phyloP scores from a whole-genome alignment of 2,329 filamentous ascomycete genomes.

The Gaeumannomyces sp. region DNA sequence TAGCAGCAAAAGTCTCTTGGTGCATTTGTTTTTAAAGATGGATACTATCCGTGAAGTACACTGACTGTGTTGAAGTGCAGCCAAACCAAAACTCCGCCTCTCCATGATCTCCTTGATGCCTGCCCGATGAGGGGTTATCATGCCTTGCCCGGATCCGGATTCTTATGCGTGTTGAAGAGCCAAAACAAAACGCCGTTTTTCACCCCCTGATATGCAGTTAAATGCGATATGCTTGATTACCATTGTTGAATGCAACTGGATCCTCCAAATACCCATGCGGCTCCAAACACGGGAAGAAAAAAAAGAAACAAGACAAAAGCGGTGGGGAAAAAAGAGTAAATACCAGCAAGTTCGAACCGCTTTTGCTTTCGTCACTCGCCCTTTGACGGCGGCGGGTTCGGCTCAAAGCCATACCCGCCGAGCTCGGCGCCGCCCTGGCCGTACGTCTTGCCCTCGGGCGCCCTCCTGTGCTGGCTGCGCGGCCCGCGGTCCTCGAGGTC shows the following conservation, averaged over 20 bases:
- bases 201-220: not conserved
- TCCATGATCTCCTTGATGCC: too few relatives aligned
- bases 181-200: not conserved
- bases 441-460: conserved; percentile 60
- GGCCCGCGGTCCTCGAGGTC: conserved; percentile 77
- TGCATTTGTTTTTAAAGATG: too few relatives aligned
- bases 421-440: conserved; percentile 42
- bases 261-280: not conserved
- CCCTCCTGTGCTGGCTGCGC: conserved; percentile 50
- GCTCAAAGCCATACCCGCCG: conserved; percentile 54
- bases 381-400: conserved; percentile 23
- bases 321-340: not conserved
- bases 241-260: not conserved
- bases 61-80: too few relatives aligned
- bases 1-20: too few relatives aligned
- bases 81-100: too few relatives aligned
- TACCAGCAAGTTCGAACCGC: not conserved
- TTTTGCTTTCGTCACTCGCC: not conserved
- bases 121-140: too few relatives aligned
- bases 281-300: not conserved
- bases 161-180: not conserved
- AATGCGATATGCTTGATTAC: too few relatives aligned
- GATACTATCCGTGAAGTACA: too few relatives aligned
- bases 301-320: not conserved
- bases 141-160: too few relatives aligned